These are phyloP conservation scores for Cutaneotrichosporon mucoides DNA, from an alignment of 1,284 basidiomycete genomes.

Conservation along the genomic window DNA sequence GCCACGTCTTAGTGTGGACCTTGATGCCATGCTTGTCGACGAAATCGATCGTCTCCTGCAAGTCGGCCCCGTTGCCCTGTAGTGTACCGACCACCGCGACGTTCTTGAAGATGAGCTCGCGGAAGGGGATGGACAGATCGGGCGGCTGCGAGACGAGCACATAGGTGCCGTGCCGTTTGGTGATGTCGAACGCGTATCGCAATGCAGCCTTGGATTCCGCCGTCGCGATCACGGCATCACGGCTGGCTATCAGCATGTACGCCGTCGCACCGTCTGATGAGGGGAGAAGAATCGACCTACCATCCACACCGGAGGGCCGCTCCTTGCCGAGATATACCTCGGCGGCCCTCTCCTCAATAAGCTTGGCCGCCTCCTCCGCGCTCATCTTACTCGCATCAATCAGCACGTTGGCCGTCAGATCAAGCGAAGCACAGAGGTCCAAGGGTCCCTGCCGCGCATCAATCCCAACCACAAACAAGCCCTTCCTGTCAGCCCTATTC, in stretches of 20 bases:
- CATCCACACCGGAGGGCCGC: neutral
- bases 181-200: conserved; percentile 14
- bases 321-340: neutral
- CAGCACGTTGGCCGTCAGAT: neutral
- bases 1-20: neutral
- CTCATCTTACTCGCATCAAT: conserved; percentile 1
- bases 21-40: conserved; percentile 7
- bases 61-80: conserved; percentile 24
- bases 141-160: conserved; percentile 24
- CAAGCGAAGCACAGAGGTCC: neutral
- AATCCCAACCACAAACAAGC: neutral
- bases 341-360: neutral
- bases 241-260: too few species aligned
- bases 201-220: neutral
- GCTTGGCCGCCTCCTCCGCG: neutral
- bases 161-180: conserved; percentile 19
- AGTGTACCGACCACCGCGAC: conserved; percentile 13
- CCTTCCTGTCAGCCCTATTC: neutral
- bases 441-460: neutral
- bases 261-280: too few species aligned
- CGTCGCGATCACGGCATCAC: neutral
- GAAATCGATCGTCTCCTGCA: conserved; percentile 24
- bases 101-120: conserved; percentile 23
- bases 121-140: conserved; percentile 18
- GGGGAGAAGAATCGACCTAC: too few species aligned